Evolutionary conservation across 148 eudicot species (phyloP).

Genomic region (Rhododendron ferrugineum): DNA sequence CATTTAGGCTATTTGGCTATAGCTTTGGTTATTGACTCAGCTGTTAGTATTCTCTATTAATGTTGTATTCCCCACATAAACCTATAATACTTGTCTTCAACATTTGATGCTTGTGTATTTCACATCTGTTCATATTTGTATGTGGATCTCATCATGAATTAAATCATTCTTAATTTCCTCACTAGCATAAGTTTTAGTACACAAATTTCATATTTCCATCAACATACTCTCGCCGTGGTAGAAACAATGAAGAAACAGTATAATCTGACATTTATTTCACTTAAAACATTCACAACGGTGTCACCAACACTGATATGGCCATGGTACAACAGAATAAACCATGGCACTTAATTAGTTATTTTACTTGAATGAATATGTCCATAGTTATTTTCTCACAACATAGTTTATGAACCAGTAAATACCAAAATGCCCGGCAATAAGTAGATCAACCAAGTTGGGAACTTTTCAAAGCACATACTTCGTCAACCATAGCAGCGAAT

Average conservation of each 20-base stretch:
- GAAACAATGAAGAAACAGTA: not conserved
- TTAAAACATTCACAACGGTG: not conserved
- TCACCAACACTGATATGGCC: not conserved
- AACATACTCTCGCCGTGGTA: not conserved
- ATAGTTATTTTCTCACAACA: not conserved
- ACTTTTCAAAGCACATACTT: not conserved
- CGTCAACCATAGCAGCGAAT: conserved; percentile 80
- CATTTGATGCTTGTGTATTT: not conserved
- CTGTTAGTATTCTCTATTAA: not conserved
- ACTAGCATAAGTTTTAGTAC: not conserved
- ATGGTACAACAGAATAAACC: not conserved
- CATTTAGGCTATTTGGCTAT: not conserved
- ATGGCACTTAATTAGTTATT: not conserved
- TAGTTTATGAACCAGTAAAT: not conserved
- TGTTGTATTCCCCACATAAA: not conserved
- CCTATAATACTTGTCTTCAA: not conserved
- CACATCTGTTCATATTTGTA: not conserved
- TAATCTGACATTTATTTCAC: not conserved
- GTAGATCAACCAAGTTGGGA: not conserved
- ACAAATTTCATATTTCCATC: not conserved
- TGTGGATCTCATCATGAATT: not conserved
- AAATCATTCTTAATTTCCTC: not conserved
- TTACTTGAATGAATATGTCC: not conserved
- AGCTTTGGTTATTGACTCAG: not conserved
- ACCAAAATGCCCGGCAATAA: not conserved